Base-by-base conservation (phyloP, 768 basidiomycete genomes). In the Lyophyllum atratum region DNA sequence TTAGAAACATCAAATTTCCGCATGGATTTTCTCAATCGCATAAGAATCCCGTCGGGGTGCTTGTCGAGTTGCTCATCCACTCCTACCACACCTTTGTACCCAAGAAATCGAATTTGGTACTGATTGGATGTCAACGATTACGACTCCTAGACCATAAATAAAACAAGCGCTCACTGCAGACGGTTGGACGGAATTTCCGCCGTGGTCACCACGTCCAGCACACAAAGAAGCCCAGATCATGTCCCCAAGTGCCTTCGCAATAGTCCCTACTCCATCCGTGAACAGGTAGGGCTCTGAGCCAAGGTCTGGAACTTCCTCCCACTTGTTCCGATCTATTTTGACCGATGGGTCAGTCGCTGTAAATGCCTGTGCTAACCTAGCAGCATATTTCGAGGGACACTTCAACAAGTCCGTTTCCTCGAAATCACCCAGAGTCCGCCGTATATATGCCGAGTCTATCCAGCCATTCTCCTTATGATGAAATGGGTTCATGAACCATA, bases 221-320 rank as follows among this genome's bases (percentile, higher is more conserved):
- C 85, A 85, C 15, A 86, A 67, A 3, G 73, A 75, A 12, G 65
- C 58, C 85, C 87, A 92, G 29, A 94, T 88, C 62, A 66, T 71
- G 39, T 85, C 68, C 0, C 77, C 83, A 4, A 93, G 74, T 22
- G 74, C 72, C 19, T 72, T 70, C 1, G 90, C 89, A 48, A 93
- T 90, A 0, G 90, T 91, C 1, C 92, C 92, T 11, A 89, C 84
- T 26, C 92, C 92, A 55, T 94, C 92, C 0, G 92, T 93, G 66
- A 85, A 86, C 22, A 78, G 57, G 58, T 77, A 78, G 15, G 68
- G 63, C 22, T 74, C 69, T 12, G 67, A 60, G 15, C 76, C 77
- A 11, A 92, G 71, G 66, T 93, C 92, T 0, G 68, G 65, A 45
- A 91, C 79, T 54, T 79, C 73, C 49, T 84, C 79, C 85, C 92